Evolutionary conservation across 805 yeast genomes (phyloP).

Genomic region (Cyberlindnera japonica): DNA sequence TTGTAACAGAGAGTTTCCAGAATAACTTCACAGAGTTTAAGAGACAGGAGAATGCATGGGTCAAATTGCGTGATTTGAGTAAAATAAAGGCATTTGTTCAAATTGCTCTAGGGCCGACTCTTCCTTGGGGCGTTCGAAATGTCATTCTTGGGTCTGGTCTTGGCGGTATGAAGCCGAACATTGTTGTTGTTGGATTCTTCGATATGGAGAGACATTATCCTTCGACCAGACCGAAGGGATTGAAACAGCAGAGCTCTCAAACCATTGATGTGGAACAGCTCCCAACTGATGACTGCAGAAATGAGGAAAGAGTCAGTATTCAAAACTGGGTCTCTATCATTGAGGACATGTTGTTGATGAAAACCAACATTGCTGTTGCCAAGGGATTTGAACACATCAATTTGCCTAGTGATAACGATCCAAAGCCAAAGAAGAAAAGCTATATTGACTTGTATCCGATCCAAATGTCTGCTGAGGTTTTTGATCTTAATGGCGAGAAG

Average conservation of each 20-base stretch:
- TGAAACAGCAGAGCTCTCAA: slow-evolving; percentile 13
- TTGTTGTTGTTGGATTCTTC: slow-evolving; percentile 86
- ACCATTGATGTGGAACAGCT: slow-evolving; percentile 39
- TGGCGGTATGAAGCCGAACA: slow-evolving; percentile 98
- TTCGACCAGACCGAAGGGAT: background rate
- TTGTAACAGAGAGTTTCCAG: slow-evolving; percentile 61
- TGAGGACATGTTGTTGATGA: slow-evolving; percentile 85
- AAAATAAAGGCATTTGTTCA: slow-evolving; percentile 92
- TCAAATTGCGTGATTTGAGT: slow-evolving; percentile 70
- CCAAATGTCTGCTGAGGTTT: slow-evolving; percentile 87
- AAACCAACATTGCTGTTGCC: slow-evolving; percentile 90
- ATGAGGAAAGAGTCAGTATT: slow-evolving; percentile 64
- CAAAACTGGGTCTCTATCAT: slow-evolving; percentile 89
- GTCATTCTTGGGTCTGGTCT: slow-evolving; percentile 89
- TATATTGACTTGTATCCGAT: slow-evolving; percentile 92
- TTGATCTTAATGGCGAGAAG: slow-evolving; percentile 58
- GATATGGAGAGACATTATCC: slow-evolving; percentile 46
- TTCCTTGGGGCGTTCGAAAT: slow-evolving; percentile 94
- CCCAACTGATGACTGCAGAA: slow-evolving; percentile 78
- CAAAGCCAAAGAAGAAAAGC: slow-evolving; percentile 35
- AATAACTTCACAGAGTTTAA: slow-evolving; percentile 63
- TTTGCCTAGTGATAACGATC: slow-evolving; percentile 50
- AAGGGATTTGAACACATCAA: slow-evolving; percentile 71
- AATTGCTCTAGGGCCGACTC: slow-evolving; percentile 77
- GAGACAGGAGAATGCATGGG: slow-evolving; percentile 79